These are phyloP conservation scores for Phytophthora colocasiae DNA, from an alignment of 352 stramenopile species.

Conservation along the genomic window DNA sequence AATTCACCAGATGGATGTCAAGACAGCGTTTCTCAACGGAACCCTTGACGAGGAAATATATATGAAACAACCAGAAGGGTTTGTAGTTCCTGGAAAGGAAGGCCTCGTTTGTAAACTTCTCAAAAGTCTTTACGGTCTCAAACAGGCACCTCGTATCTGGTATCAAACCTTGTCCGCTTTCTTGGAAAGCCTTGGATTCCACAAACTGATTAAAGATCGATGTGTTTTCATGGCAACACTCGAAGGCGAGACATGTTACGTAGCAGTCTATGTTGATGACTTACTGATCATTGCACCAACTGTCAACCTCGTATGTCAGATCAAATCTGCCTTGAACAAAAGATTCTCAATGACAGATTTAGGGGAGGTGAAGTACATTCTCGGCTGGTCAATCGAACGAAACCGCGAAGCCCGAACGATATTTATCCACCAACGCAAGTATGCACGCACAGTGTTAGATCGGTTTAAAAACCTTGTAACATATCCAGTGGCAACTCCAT, in stretches of 20 bases:
- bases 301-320: background rate
- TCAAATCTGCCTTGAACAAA: conserved; percentile 24
- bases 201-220: conserved; percentile 1
- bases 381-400: conserved; percentile 18
- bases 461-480: conserved; percentile 14
- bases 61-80: conserved; percentile 27
- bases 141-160: background rate
- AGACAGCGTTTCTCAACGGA: conserved; percentile 5
- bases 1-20: no score
- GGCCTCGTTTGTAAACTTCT: background rate
- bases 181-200: conserved; percentile 1
- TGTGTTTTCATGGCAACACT: no score
- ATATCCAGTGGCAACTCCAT: conserved; percentile 12
- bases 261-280: no score
- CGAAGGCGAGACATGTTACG: no score
- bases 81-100: background rate
- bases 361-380: conserved; percentile 13
- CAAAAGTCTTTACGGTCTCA: background rate
- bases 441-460: conserved; percentile 23
- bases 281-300: background rate
- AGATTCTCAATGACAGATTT: conserved; percentile 19
- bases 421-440: conserved; percentile 28
- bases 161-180: conserved; percentile 9
- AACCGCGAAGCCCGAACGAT: conserved; percentile 8
- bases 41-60: conserved; percentile 26